Percentiles rank a stretch among this genome's conserved stretches.
phyloP scores from a whole-genome alignment of 78 protist genomes.

The Emiliania huxleyi region DNA sequence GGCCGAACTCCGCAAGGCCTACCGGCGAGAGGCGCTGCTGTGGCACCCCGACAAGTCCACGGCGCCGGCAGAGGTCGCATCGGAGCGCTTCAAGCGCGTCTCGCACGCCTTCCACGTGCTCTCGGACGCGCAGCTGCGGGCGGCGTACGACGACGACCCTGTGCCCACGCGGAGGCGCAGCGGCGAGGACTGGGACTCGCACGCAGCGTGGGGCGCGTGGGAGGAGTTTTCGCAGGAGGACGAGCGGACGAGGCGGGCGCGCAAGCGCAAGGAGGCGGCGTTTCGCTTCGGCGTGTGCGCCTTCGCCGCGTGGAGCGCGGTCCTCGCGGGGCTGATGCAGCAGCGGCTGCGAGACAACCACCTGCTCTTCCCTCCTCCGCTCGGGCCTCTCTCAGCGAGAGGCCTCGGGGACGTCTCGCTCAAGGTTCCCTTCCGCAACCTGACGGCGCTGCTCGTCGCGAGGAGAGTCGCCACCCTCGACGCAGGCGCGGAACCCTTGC shows the following conservation, averaged over 20 bases:
- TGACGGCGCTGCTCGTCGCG: not conserved
- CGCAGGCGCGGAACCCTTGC: too few species aligned
- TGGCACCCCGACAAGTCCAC: constrained; percentile 52
- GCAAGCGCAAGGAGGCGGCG: not conserved
- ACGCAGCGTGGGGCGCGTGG: not conserved
- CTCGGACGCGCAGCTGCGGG: constrained; percentile 57
- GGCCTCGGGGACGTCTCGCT: not conserved
- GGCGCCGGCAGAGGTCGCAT: not conserved
- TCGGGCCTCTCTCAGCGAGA: not conserved
- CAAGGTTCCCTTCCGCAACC: not conserved
- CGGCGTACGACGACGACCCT: constrained; percentile 48
- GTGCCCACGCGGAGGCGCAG: not conserved
- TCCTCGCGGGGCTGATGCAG: not conserved
- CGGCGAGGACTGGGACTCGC: not conserved
- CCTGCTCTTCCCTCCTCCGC: not conserved
- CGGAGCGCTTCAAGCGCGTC: constrained; percentile 65
- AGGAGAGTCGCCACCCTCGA: too few species aligned
- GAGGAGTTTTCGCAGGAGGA: not conserved
- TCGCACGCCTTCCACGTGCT: constrained; percentile 69
- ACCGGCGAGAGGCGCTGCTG: constrained; percentile 14
- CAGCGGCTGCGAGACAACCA: not conserved
- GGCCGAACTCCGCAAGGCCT: constrained; percentile 51
- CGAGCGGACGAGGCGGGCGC: not conserved
- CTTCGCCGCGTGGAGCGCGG: not conserved
- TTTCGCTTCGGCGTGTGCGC: not conserved